phyloP scores from a whole-genome alignment of 2,329 filamentous ascomycete genomes.

The Teratosphaeria destructans region DNA sequence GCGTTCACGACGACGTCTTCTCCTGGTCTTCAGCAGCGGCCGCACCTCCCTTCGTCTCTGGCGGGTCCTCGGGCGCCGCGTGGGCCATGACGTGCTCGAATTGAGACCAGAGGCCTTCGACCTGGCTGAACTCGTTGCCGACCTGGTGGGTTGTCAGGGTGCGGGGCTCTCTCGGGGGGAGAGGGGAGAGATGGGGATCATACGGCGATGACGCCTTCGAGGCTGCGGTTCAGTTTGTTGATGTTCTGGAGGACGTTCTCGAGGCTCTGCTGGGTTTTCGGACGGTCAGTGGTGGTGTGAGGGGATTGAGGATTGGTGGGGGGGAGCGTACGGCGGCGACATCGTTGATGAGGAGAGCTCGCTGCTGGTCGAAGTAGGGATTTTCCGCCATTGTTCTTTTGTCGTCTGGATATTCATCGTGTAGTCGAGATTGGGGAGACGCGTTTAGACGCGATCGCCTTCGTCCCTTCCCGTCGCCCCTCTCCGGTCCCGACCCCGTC shows the following conservation, averaged over 20 bases:
- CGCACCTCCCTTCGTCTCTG: slow-evolving; percentile 19
- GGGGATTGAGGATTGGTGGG: not conserved
- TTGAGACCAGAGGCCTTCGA: slow-evolving; percentile 92
- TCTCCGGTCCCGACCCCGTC: too few species aligned
- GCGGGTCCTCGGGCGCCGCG: slow-evolving; percentile 42
- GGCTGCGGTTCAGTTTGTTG: slow-evolving; percentile 83
- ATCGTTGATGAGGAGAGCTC: slow-evolving; percentile 59
- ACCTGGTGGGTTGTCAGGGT: slow-evolving; percentile 30
- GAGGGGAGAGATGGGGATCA: slow-evolving; percentile 13
- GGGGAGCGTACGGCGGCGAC: slow-evolving; percentile 53
- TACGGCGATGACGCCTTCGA: slow-evolving; percentile 85
- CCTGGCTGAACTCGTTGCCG: slow-evolving; percentile 93
- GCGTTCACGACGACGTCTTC: not conserved
- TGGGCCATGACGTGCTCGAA: slow-evolving; percentile 94
- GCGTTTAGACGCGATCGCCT: too few species aligned
- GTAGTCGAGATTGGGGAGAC: too few species aligned
- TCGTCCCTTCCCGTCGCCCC: too few species aligned
- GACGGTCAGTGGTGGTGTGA: not conserved
- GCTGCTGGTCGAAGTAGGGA: slow-evolving; percentile 66
- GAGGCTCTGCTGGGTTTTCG: slow-evolving; percentile 47
- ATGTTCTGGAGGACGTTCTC: slow-evolving; percentile 92
- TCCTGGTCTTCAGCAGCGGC: slow-evolving; percentile 12
- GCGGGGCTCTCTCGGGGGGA: not conserved
- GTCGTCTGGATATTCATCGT: too few species aligned
- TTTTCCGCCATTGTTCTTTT: not conserved